Evolutionary conservation across 176 grass and related monocot species (phyloP).

Genomic region (Aegilops sharonensis): DNA sequence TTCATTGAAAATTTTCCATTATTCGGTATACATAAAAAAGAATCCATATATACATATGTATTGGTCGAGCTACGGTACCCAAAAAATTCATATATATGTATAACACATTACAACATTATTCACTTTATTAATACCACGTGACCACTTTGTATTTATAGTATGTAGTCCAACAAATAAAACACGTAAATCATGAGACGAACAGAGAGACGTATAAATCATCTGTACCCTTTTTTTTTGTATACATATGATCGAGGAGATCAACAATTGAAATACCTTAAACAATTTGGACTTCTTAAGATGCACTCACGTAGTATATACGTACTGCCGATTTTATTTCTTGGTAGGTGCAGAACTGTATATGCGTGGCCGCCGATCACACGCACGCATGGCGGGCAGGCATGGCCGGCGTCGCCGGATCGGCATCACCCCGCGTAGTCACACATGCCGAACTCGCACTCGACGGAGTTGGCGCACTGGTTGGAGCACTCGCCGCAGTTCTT

Average conservation of each 20-base stretch:
- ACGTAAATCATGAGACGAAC: slow-evolving; percentile 17
- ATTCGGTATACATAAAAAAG: neutral
- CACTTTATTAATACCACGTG: slow-evolving; percentile 29
- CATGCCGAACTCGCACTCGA: neutral
- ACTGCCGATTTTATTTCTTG: slow-evolving; percentile 38
- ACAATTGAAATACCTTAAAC: slow-evolving; percentile 26
- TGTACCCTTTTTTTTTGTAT: slow-evolving; percentile 7
- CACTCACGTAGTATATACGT: slow-evolving; percentile 41
- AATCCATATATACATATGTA: slow-evolving; percentile 16
- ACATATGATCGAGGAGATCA: slow-evolving; percentile 18
- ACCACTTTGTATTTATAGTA: slow-evolving; percentile 16
- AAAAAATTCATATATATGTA: slow-evolving; percentile 17
- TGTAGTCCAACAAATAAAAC: slow-evolving; percentile 16
- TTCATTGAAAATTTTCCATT: neutral
- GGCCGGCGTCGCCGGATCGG: neutral
- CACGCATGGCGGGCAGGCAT: neutral
- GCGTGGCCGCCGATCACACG: neutral
- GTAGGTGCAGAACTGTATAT: neutral
- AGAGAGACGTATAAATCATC: neutral
- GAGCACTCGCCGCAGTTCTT: slow-evolving; percentile 47
- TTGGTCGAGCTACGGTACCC: neutral
- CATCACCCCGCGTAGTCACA: slow-evolving; percentile 47
- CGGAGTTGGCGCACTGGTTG: slow-evolving; percentile 5
- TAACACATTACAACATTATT: slow-evolving; percentile 32
- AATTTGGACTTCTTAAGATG: slow-evolving; percentile 18